Conservation (phyloP, 768 basidiomycete species). For the Auriscalpium orientale region DNA sequence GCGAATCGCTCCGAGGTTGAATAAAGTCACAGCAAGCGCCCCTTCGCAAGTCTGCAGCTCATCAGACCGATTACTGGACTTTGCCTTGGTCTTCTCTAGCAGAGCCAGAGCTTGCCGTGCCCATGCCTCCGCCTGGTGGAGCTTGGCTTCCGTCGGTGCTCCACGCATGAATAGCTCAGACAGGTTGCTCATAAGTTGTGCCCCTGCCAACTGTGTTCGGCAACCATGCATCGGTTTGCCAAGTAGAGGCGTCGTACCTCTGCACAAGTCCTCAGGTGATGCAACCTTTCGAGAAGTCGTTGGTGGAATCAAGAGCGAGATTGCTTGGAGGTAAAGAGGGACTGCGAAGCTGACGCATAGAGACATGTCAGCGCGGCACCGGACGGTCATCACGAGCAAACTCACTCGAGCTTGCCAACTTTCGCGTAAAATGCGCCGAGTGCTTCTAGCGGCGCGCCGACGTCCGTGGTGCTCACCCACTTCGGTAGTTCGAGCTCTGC, state of each 20-base stretch:
- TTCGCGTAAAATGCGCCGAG: conserved; percentile 55
- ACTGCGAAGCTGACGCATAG: conserved; percentile 44
- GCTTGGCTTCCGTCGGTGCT: conserved; percentile 27
- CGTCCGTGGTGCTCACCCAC: conserved; percentile 53
- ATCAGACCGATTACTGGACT: not conserved
- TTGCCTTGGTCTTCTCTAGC: conserved; percentile 22
- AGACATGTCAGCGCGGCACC: conserved; percentile 6
- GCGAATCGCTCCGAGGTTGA: conserved; percentile 13
- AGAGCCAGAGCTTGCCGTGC: conserved; percentile 40
- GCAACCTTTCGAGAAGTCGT: conserved; percentile 18
- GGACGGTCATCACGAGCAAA: conserved; percentile 2
- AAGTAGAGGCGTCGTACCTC: conserved; percentile 34
- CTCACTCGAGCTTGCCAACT: conserved; percentile 50
- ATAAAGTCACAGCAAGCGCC: conserved; percentile 11
- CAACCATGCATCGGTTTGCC: not conserved
- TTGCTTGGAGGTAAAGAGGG: conserved; percentile 58
- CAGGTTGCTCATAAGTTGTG: conserved; percentile 44
- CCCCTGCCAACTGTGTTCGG: conserved; percentile 22
- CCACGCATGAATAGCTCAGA: conserved; percentile 33
- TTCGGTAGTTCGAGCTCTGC: conserved; percentile 47
- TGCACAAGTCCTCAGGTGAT: conserved; percentile 44
- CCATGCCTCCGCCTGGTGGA: conserved; percentile 52
- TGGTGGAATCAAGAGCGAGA: conserved; percentile 50
- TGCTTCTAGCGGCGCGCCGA: conserved; percentile 63
- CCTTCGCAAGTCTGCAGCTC: conserved; percentile 8